These are phyloP conservation scores for Tricholoma bakamatsutake DNA, from an alignment of 768 basidiomycete species.

Conservation along the genomic window DNA sequence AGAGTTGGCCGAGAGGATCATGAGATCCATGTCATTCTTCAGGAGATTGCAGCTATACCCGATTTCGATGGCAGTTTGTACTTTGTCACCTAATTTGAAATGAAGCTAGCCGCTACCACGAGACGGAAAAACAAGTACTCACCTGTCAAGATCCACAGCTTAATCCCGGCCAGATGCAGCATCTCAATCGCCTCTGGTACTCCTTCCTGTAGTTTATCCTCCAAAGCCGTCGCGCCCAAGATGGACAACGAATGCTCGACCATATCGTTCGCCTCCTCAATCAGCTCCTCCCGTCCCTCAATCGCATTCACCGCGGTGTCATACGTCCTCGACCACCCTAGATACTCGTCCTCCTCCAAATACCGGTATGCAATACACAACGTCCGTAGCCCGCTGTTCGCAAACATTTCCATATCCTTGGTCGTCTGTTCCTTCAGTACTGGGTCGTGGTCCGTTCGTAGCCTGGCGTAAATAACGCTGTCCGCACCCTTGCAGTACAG, in stretches of 20 bases:
- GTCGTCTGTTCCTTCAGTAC: slow-evolving; percentile 70
- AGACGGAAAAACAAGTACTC: slow-evolving; percentile 11
- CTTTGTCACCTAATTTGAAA: slow-evolving; percentile 69
- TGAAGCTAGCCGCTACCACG: neutral
- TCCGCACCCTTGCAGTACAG: slow-evolving; percentile 98
- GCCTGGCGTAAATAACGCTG: slow-evolving; percentile 85
- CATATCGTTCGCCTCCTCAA: slow-evolving; percentile 80
- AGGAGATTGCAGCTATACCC: slow-evolving; percentile 94
- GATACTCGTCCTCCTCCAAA: slow-evolving; percentile 78
- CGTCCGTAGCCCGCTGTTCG: slow-evolving; percentile 88
- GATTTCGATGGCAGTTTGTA: slow-evolving; percentile 98
- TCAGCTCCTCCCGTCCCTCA: slow-evolving; percentile 82
- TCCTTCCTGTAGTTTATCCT: slow-evolving; percentile 96
- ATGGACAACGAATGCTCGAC: slow-evolving; percentile 83
- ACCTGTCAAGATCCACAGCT: slow-evolving; percentile 97
- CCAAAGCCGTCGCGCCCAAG: slow-evolving; percentile 91
- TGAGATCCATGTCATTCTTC: slow-evolving; percentile 91
- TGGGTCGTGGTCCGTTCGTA: slow-evolving; percentile 71
- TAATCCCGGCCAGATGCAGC: slow-evolving; percentile 90
- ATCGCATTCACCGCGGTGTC: slow-evolving; percentile 77
- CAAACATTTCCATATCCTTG: slow-evolving; percentile 89
- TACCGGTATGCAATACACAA: slow-evolving; percentile 83
- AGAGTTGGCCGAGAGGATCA: slow-evolving; percentile 89
- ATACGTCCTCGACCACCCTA: slow-evolving; percentile 71
- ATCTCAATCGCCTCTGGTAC: slow-evolving; percentile 95